phyloP scores from a whole-genome alignment of 176 grass and related monocot species.

The Oryza rufipogon region DNA sequence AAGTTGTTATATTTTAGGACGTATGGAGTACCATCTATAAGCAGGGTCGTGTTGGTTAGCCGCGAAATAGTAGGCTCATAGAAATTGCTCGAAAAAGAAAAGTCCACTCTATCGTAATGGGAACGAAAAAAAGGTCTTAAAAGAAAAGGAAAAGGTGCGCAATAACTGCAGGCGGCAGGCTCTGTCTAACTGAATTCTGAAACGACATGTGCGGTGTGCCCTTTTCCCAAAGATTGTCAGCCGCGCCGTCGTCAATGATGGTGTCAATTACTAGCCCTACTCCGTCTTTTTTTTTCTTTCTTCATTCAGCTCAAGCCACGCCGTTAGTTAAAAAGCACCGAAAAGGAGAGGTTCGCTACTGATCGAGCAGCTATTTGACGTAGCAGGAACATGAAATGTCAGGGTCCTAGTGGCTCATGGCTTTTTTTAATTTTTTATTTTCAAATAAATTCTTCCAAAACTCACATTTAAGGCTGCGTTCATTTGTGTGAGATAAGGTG shows the following conservation, averaged over 20 bases:
- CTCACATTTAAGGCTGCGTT: no score
- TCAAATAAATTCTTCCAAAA: no score
- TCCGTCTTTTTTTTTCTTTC: not conserved
- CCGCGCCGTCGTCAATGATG: not conserved
- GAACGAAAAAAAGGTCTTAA: not conserved
- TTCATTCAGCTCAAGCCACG: not conserved
- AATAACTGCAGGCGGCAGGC: constrained; percentile 12
- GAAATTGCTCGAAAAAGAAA: no score
- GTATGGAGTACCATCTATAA: no score
- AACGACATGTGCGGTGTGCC: constrained; percentile 19
- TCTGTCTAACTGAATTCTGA: constrained; percentile 8
- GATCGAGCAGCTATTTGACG: not conserved
- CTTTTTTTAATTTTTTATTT: no score
- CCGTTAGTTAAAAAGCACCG: not conserved
- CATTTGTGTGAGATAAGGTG: no score
- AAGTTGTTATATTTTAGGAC: no score
- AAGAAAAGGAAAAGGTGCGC: not conserved
- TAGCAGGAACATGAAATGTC: no score
- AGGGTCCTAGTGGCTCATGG: no score
- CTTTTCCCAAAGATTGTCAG: not conserved
- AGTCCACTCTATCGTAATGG: no score
- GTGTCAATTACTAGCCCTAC: not conserved
- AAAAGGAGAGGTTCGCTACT: constrained; percentile 15
- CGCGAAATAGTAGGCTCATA: no score
- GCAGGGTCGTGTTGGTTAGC: no score